A percentile compares a stretch with the other conserved stretches of the same genome.
Conservation (phyloP, 768 basidiomycete species). For the Xerocomellus intermedius region DNA sequence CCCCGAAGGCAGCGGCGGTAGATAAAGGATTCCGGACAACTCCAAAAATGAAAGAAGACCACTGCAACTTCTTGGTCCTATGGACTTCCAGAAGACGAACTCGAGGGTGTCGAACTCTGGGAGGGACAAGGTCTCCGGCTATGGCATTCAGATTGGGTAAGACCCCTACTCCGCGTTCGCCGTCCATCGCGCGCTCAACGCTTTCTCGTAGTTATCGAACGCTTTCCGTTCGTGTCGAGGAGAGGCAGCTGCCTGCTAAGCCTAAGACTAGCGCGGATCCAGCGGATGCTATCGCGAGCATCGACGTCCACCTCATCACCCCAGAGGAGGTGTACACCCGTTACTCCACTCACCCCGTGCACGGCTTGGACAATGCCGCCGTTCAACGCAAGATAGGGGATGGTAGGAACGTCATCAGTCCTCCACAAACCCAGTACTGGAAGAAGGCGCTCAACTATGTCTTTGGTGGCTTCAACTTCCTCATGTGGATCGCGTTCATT, state of each 20-base stretch:
- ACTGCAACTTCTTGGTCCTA: neutral
- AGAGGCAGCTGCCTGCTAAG: conserved; percentile 19
- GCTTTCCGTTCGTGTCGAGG: conserved; percentile 43
- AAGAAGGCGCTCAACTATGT: conserved; percentile 51
- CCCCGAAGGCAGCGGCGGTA: neutral
- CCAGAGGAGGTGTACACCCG: conserved; percentile 43
- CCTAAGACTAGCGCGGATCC: conserved; percentile 29
- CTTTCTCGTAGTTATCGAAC: conserved; percentile 36
- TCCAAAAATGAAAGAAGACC: neutral
- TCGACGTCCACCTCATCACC: conserved; percentile 49
- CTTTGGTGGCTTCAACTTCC: conserved; percentile 55
- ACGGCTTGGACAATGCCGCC: conserved; percentile 44
- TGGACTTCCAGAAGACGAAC: conserved; percentile 20
- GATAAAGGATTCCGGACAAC: conserved; percentile 3
- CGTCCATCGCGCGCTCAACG: neutral
- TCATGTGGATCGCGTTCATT: conserved; percentile 54
- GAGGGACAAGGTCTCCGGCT: conserved; percentile 14
- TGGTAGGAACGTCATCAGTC: conserved; percentile 48
- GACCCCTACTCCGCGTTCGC: neutral
- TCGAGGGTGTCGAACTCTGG: conserved; percentile 16
- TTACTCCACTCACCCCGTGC: conserved; percentile 41
- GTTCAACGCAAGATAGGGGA: conserved; percentile 36
- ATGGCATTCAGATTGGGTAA: conserved; percentile 32
- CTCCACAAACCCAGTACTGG: conserved; percentile 45
- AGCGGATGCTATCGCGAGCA: conserved; percentile 37